Evolutionary conservation across 2,329 filamentous ascomycete genomes (phyloP), one percentile per base, ranked within the genome.

Genomic region (Hypoxylon rubiginosum): DNA sequence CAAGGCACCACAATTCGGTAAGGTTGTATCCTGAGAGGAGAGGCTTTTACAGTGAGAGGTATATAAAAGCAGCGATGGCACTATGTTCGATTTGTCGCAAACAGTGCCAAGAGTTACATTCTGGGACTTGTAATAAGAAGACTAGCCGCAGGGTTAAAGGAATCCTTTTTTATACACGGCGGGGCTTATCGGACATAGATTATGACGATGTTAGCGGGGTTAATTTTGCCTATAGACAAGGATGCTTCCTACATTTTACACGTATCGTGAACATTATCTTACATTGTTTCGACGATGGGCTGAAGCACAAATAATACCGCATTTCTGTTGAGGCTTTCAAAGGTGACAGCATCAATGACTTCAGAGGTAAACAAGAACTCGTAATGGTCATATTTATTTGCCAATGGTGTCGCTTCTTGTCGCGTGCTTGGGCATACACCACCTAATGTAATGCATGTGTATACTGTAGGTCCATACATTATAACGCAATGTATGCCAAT

Each of bases 281-380:
- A 6, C 11, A 15, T 36, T 36, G 13, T 36, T 10, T 19, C 36
- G 15, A 39, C 30, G 11, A 17, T 51, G 39, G 36, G 32, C 30
- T 10, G 15, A 57, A 46, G 48, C 15, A 58, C 32, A n/a, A 67
- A 67, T 67, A 65, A 67, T 67, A 69, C 61, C 61, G 55, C 64
- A 67, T 55, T 55, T 61, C 60, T 60, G 17, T 57, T 45, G 36
- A 57, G 30, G n/a, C n/a, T 13, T 34, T 51, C 39, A 41, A 49
- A 28, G 10, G 64, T 64, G 63, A 60, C 60, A 56, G 53, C 43
- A 67, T 58, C 8, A 30, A 56, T 30, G 30, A 19, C 39, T 56
- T 26, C 3, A 15, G 15, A 19, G 8, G 11, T 32, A 32, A 32
- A 5, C 21, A 4, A 7, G 4, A 3, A 19, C 19, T 19, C 7